A percentile compares a stretch with the other conserved stretches of the same genome.
Evolutionary conservation across 2,329 filamentous ascomycete genomes (phyloP).

Genomic region (Tolypocladium paradoxum): DNA sequence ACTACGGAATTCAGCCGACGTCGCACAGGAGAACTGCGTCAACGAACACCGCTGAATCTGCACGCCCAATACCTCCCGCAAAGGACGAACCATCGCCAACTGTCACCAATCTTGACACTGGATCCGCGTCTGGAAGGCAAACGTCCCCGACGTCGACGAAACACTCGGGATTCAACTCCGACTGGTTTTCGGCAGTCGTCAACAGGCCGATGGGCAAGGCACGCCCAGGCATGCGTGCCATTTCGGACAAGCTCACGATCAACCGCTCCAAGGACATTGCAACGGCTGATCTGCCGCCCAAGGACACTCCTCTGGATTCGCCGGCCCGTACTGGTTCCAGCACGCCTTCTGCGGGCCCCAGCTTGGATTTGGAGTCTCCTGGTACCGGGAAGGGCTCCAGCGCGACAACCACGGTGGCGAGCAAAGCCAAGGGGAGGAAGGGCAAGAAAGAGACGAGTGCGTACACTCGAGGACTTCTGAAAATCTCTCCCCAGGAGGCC

Average conservation of each 20-base stretch:
- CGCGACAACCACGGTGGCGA: slow-evolving; percentile 34
- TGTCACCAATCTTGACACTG: slow-evolving; percentile 50
- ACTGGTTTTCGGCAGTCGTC: slow-evolving; percentile 43
- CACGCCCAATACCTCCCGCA: slow-evolving; percentile 37
- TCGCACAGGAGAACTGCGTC: slow-evolving; percentile 52
- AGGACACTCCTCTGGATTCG: slow-evolving; percentile 46
- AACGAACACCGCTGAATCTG: slow-evolving; percentile 44
- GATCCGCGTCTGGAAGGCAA: slow-evolving; percentile 24
- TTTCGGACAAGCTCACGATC: slow-evolving; percentile 63
- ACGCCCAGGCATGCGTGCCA: slow-evolving; percentile 65
- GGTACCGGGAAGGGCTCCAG: slow-evolving; percentile 49
- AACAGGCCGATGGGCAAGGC: slow-evolving; percentile 39
- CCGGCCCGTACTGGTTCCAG: slow-evolving; percentile 69
- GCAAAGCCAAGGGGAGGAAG: slow-evolving; percentile 50
- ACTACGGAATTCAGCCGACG: slow-evolving; percentile 44
- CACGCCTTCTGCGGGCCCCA: slow-evolving; percentile 52
- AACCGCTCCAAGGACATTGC: slow-evolving; percentile 42
- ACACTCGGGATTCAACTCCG: slow-evolving; percentile 34
- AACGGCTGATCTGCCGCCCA: slow-evolving; percentile 36
- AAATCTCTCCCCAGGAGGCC: slow-evolving; percentile 71
- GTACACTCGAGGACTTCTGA: slow-evolving; percentile 76
- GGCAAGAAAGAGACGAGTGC: slow-evolving; percentile 92
- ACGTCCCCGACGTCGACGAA: slow-evolving; percentile 34
- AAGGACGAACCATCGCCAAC: slow-evolving; percentile 45
- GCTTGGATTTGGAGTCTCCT: slow-evolving; percentile 70